phyloP scores from a whole-genome alignment of 2,329 filamentous ascomycete genomes.

The Neopestalotiopsis sp. region DNA sequence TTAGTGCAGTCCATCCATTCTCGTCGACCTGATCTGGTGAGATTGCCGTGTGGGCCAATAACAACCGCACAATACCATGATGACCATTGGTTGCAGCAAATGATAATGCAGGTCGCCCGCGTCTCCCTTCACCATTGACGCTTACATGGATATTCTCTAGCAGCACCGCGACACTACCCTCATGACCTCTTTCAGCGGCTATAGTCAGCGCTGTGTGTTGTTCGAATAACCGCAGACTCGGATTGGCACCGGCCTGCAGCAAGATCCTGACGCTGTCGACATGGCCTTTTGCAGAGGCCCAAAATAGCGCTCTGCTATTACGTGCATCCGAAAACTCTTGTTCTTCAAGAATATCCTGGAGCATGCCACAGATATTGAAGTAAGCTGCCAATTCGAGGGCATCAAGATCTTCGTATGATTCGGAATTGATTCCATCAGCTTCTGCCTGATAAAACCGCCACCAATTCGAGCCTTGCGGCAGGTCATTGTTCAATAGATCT shows the following conservation, averaged over 20 bases:
- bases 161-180: background rate
- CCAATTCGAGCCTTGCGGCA: conserved; percentile 37
- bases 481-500: conserved; percentile 26
- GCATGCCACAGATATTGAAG: conserved; percentile 35
- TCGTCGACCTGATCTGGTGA: background rate
- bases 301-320: conserved; percentile 34
- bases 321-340: conserved; percentile 9
- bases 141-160: background rate
- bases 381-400: conserved; percentile 36
- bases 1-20: conserved; percentile 6
- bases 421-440: conserved; percentile 24
- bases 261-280: conserved; percentile 28
- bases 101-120: conserved; percentile 13
- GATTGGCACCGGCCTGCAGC: conserved; percentile 29
- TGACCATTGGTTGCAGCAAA: conserved; percentile 14
- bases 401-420: conserved; percentile 28
- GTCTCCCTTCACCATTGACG: conserved; percentile 1
- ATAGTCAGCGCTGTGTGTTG: conserved; percentile 13
- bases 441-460: conserved; percentile 36
- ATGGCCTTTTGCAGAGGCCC: conserved; percentile 36
- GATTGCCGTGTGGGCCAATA: background rate
- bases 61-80: background rate
- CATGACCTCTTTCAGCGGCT: conserved; percentile 3
- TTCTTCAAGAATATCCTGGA: conserved; percentile 27
- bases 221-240: conserved; percentile 20